Conservation (phyloP, 805 yeast genomes). For the Zygosaccharomyces rouxii region DNA sequence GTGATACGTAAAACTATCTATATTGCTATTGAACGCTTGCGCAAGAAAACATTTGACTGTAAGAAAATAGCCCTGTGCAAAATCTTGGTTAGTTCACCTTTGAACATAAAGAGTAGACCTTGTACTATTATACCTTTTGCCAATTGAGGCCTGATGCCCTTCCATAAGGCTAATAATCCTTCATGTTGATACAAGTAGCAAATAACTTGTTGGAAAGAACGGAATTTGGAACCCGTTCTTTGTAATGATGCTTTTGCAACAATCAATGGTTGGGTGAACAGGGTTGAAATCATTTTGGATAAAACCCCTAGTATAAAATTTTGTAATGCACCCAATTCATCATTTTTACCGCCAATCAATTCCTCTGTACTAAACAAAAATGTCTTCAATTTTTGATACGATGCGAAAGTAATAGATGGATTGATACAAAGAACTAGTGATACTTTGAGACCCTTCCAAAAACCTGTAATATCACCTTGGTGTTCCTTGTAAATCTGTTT, state of each 20-base stretch:
- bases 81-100: constrained; percentile 52
- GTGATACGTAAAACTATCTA: background rate
- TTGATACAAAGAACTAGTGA: constrained; percentile 71
- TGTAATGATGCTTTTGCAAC: constrained; percentile 82
- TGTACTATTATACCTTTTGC: constrained; percentile 79
- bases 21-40: constrained; percentile 42
- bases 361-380: constrained; percentile 41
- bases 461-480: constrained; percentile 59
- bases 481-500: constrained; percentile 48
- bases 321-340: constrained; percentile 52
- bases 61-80: constrained; percentile 23
- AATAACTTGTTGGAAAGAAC: constrained; percentile 60
- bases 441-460: constrained; percentile 83
- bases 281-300: constrained; percentile 59
- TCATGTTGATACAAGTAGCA: constrained; percentile 57
- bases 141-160: constrained; percentile 76
- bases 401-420: constrained; percentile 83
- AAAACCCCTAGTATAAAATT: constrained; percentile 72
- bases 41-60: constrained; percentile 4
- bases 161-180: constrained; percentile 63
- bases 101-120: constrained; percentile 77
- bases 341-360: constrained; percentile 21
- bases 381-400: constrained; percentile 63
- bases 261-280: constrained; percentile 79
- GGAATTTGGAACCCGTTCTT: constrained; percentile 43